Evolutionary conservation across 768 basidiomycete species (phyloP), one percentile per base, ranked within the genome.

Genomic region (Macrolepiota fuliginosa): DNA sequence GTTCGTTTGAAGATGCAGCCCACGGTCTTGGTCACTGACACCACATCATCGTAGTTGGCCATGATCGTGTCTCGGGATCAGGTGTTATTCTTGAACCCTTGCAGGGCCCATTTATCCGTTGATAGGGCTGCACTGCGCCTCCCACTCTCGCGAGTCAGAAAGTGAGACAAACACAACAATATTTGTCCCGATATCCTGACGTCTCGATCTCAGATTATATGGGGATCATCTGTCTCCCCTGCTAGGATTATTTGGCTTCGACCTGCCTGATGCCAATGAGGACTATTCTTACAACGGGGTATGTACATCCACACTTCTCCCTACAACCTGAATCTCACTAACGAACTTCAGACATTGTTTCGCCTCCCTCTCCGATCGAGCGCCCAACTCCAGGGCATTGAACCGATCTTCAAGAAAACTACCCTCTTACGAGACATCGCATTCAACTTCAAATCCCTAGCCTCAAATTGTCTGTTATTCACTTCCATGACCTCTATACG

Each of bases 21-120:
- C 1, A 49, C 19, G 40, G 11, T 24, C 11, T 37, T 46, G 39
- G 22, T 58, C 36, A 12, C 4, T 45, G n/a, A 46, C 52, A 61
- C 49, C 27, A 60, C 40, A 25, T 13, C 19, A 6, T 42, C 39
- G 10, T 52, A 79, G 74, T 58, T 76, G 61, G 72, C 71, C 0
- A 71, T 74, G 49, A 65, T 76, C 37, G 65, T 77, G n/a, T 77
- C 76, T 1, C 71, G 73, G 27, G 55, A 65, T 5, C 37, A 63
- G 24, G 71, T 75, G 1, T 56, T 76, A 3, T 80, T 84, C 52
- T 62, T 85, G 17, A 78, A 84, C 66, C 84, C 84, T 0, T 76
- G 78, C 1, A 75, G 77, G 51, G 64, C 63, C 12, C 74, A 78
- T 64, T 71, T 84, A 15, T 79, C 81, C 3, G 63, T 72, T 22